phyloP scores from a whole-genome alignment of 2,329 filamentous ascomycete genomes.

The Biscogniauxia sp. region DNA sequence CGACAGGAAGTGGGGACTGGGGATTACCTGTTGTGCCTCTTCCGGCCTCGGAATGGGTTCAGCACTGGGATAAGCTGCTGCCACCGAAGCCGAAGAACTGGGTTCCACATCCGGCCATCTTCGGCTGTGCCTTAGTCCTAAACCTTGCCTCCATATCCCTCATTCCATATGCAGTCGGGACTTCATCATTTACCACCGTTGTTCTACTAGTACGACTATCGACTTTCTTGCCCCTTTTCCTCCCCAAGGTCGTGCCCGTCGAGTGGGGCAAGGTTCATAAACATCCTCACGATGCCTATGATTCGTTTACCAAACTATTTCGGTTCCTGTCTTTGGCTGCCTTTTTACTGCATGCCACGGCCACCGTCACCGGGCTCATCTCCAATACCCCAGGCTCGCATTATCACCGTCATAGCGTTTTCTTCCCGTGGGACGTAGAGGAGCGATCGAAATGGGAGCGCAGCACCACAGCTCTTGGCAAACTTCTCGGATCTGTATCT shows the following conservation, averaged over 20 bases:
- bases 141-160: slow-evolving; percentile 37
- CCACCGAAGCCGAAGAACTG: slow-evolving; percentile 44
- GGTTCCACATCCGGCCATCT: slow-evolving; percentile 38
- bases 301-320: slow-evolving; percentile 46
- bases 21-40: slow-evolving; percentile 28
- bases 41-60: slow-evolving; percentile 30
- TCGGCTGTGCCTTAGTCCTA: slow-evolving; percentile 33
- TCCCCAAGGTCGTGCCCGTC: slow-evolving; percentile 46
- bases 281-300: slow-evolving; percentile 38
- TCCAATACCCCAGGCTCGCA: slow-evolving; percentile 47
- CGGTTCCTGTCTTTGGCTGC: slow-evolving; percentile 43
- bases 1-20: slow-evolving; percentile 23
- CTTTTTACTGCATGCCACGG: slow-evolving; percentile 44
- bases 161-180: slow-evolving; percentile 41
- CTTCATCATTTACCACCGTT: slow-evolving; percentile 37
- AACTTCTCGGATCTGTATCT: slow-evolving; percentile 47
- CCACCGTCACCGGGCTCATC: slow-evolving; percentile 41
- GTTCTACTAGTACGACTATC: slow-evolving; percentile 35
- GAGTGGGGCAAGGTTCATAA: slow-evolving; percentile 47
- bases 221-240: slow-evolving; percentile 44
- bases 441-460: slow-evolving; percentile 44
- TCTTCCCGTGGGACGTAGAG: slow-evolving; percentile 45
- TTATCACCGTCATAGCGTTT: slow-evolving; percentile 47
- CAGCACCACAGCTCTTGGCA: slow-evolving; percentile 43
- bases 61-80: slow-evolving; percentile 31